Evolutionary conservation across 2,329 filamentous ascomycete genomes (phyloP), one percentile per base, ranked within the genome.

Genomic region (Zalaria sp.): DNA sequence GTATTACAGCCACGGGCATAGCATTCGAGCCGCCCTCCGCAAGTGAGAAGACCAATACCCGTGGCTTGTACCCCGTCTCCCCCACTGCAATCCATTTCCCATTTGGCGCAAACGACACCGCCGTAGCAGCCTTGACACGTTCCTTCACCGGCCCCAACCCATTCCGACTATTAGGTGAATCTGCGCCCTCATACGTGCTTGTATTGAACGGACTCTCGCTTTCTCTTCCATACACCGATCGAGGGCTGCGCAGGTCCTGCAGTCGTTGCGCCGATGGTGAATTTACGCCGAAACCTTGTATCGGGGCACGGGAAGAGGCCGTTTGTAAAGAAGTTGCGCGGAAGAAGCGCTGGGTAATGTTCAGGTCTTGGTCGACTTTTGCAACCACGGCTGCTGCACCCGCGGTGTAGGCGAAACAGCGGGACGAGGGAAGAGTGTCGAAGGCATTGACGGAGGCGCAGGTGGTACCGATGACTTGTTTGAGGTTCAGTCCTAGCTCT

Each of bases 331-430:
- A 41, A 7, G 41, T 55, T 50, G 89, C 91, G 56, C 87, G 78
- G 66, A 85, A 96, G 67, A 96, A 96, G 45, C 86, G 81, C 59
- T 96, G 89, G 1, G 73, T 73, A 54, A 80, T 62, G 45, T 67
- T 61, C 47, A 72, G 56, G 28, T 83, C 70, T 40, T 78, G 75
- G 48, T 85, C 76, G 40, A 95, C 70, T 51, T 83, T 79, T 5
- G 88, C 85, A 11, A 96, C 76, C 0, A 98, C 85, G n/a, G 86
- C 89, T 35, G 89, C 86, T 6, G 87, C 91, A 42, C 91, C 91
- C 5, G 91, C 89, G 48, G 87, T 88, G 59, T 93, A 91, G 42
- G 87, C 87, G 61, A 96, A 94, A 39, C 71, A 71, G 43, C 66
- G 67, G 41, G 73, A 80, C 8, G 79, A 75, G 34, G 81, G 69